A percentile compares a stretch with the other conserved stretches of the same genome.
phyloP scores from a whole-genome alignment of 495 filamentous ascomycete genomes.

The Daldinia childiae region DNA sequence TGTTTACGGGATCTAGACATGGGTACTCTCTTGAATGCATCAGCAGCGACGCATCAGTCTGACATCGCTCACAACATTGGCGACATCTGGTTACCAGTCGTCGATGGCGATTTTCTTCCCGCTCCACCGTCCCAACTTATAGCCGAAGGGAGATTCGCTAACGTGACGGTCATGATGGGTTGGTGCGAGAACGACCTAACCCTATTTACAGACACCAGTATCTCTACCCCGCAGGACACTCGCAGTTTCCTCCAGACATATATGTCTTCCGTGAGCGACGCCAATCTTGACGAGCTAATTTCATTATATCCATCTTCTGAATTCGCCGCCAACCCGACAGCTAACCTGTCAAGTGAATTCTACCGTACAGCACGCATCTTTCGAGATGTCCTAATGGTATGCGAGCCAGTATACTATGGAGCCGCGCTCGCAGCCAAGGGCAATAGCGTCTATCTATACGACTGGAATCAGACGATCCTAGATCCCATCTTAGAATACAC shows the following conservation, averaged over 20 bases:
- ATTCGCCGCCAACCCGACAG: slow-evolving; percentile 46
- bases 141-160: slow-evolving; percentile 47
- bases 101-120: slow-evolving; percentile 54
- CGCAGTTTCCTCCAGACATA: slow-evolving; percentile 62
- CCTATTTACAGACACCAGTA: slow-evolving; percentile 42
- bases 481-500: slow-evolving; percentile 44
- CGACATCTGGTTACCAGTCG: slow-evolving; percentile 49
- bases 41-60: slow-evolving; percentile 19
- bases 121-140: slow-evolving; percentile 51
- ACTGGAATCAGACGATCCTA: slow-evolving; percentile 56
- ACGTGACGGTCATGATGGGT: slow-evolving; percentile 48
- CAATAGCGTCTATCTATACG: slow-evolving; percentile 51
- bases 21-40: slow-evolving; percentile 56
- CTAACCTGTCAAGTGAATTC: slow-evolving; percentile 49
- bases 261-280: slow-evolving; percentile 57
- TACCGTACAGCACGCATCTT: slow-evolving; percentile 57
- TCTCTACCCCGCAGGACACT: slow-evolving; percentile 56
- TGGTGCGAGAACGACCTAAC: slow-evolving; percentile 44
- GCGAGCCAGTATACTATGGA: slow-evolving; percentile 55
- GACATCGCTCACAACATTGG: slow-evolving; percentile 43
- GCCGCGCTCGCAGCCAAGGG: slow-evolving; percentile 49
- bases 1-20: slow-evolving; percentile 65
- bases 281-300: slow-evolving; percentile 38
- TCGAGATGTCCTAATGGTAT: slow-evolving; percentile 58
- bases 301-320: slow-evolving; percentile 53